A percentile compares a stretch with the other conserved stretches of the same genome.
Evolutionary conservation across 225 moss, liverwort and hornwort genomes (phyloP).

Genomic region (Climacium dendroides): DNA sequence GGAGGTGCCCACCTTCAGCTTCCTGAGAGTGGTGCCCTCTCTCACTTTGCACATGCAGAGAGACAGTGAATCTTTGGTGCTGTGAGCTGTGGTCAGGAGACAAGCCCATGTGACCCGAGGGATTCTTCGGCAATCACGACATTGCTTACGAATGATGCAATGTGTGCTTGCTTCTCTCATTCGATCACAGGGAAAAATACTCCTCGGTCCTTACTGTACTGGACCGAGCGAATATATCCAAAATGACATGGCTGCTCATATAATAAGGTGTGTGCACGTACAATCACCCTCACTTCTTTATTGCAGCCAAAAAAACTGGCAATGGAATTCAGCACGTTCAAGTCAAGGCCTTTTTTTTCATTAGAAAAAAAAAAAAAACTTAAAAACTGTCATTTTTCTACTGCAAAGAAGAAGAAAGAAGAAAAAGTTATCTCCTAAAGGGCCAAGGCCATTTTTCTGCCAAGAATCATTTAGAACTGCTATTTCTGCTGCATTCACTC

Average conservation of each 20-base stretch:
- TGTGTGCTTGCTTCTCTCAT: not conserved
- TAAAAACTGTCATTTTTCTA: not conserved
- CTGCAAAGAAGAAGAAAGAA: too few species aligned
- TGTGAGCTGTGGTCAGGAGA: not conserved
- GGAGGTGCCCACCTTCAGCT: not conserved
- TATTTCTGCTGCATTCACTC: too few species aligned
- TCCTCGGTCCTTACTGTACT: not conserved
- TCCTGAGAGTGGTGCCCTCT: not conserved
- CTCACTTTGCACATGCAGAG: not conserved
- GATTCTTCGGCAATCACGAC: not conserved
- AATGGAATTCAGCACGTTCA: too few species aligned
- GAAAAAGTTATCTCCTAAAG: too few species aligned
- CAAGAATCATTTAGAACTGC: too few species aligned
- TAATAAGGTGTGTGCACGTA: too few species aligned
- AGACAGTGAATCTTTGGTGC: not conserved
- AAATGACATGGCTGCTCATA: not conserved
- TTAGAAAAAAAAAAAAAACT: not conserved
- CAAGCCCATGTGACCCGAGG: not conserved
- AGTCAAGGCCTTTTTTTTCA: too few species aligned
- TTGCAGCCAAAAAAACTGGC: rapidly evolving
- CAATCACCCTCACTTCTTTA: not conserved
- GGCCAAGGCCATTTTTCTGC: too few species aligned
- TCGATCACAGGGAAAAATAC: not conserved
- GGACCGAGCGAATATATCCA: not conserved
- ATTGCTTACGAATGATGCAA: not conserved